Conservation (phyloP, 768 basidiomycete genomes). For the Lentinula guzmanii region DNA sequence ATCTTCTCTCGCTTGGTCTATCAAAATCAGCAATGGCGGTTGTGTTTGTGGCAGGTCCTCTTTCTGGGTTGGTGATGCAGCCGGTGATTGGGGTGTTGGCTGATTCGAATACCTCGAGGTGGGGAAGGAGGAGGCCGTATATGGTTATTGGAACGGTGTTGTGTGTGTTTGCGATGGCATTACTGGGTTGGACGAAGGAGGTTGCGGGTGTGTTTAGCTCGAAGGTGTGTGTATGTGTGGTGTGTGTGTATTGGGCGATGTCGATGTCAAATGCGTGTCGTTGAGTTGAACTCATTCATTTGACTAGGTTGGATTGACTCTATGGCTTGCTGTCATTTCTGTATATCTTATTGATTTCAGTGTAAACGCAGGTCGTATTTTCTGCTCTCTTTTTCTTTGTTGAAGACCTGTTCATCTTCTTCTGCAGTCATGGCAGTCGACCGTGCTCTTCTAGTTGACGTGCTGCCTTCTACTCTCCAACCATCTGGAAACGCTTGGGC, state of each 20-base stretch:
- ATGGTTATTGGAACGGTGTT: constrained; percentile 69
- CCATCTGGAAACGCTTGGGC: constrained; percentile 93
- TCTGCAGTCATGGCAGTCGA: constrained; percentile 78
- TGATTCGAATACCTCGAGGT: constrained; percentile 77
- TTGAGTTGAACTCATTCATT: background rate
- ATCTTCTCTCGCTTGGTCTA: constrained; percentile 83
- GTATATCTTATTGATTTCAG: constrained; percentile 67
- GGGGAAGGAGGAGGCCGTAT: constrained; percentile 82
- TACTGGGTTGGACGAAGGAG: constrained; percentile 77
- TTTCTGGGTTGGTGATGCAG: constrained; percentile 87
- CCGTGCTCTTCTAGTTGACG: constrained; percentile 87
- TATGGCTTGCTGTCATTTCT: constrained; percentile 69
- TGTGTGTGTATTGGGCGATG: no score
- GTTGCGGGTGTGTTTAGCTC: constrained; percentile 47
- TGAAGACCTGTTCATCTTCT: background rate
- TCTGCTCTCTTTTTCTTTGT: background rate
- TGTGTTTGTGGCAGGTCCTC: constrained; percentile 89
- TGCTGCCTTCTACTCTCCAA: constrained; percentile 66
- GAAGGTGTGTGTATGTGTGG: constrained; percentile 1
- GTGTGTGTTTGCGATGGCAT: constrained; percentile 65
- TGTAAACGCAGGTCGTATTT: constrained; percentile 41
- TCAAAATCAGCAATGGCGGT: constrained; percentile 83
- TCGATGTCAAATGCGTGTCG: background rate
- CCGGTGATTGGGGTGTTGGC: constrained; percentile 85
- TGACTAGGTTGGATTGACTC: constrained; percentile 41